Conservation (phyloP, 192 early-diverging fungal species). For the Pecoramyces ruminantium region DNA sequence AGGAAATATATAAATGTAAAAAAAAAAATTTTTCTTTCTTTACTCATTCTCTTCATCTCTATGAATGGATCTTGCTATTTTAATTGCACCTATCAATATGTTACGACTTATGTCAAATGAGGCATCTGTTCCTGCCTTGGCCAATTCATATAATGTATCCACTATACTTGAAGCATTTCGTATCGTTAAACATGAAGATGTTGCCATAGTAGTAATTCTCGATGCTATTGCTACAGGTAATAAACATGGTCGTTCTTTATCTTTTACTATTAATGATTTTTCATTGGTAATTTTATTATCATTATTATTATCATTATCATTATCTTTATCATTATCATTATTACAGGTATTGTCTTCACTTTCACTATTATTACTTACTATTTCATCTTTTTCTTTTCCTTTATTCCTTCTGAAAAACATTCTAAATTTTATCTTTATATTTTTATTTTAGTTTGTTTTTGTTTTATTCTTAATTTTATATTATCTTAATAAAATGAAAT, state of each 20-base stretch:
- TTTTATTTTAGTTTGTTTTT: too few species aligned
- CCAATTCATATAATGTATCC: background rate
- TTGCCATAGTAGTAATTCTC: background rate
- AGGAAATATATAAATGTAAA: too few species aligned
- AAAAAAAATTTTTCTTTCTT: background rate
- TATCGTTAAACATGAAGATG: background rate
- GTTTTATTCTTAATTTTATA: too few species aligned
- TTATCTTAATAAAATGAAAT: too few species aligned
- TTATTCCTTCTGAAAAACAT: too few species aligned
- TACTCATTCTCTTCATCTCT: background rate
- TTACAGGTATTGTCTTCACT: too few species aligned
- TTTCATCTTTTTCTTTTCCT: too few species aligned
- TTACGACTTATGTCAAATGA: background rate
- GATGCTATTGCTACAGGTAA: background rate
- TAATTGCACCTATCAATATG: background rate
- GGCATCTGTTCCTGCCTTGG: background rate
- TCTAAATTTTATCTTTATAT: too few species aligned
- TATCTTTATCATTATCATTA: background rate
- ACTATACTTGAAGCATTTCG: background rate
- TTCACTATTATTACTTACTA: too few species aligned
- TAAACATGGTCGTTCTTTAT: background rate
- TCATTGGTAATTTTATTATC: background rate
- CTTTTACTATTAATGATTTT: background rate
- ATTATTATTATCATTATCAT: background rate
- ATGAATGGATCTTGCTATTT: background rate